Conservation (phyloP, 73 alveolate genomes). For the Paramecium pentaurelia region DNA sequence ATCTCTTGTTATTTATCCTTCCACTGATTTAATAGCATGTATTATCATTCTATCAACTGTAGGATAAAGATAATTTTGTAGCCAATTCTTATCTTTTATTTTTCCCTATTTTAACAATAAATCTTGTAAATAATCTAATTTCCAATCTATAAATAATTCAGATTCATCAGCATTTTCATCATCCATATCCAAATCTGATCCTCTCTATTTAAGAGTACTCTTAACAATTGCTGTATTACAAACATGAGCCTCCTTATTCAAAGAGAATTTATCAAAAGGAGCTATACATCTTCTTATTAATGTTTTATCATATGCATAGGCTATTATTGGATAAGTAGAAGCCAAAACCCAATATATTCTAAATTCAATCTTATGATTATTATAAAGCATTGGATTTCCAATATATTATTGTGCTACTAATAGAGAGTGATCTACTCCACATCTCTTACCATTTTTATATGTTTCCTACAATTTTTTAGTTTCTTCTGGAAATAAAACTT, state of each 20-base stretch:
- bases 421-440: neutral
- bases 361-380: slow-evolving; percentile 36
- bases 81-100: slow-evolving; percentile 37
- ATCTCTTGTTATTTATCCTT: slow-evolving; percentile 13
- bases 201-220: neutral
- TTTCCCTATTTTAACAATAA: neutral
- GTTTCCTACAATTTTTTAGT: neutral
- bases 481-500: slow-evolving; percentile 17
- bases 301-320: slow-evolving; percentile 46
- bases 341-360: slow-evolving; percentile 57
- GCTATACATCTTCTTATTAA: slow-evolving; percentile 46
- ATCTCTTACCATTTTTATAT: slow-evolving; percentile 37
- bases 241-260: slow-evolving; percentile 31
- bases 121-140: slow-evolving; percentile 42
- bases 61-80: slow-evolving; percentile 50
- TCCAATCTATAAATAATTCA: slow-evolving; percentile 44
- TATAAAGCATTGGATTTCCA: slow-evolving; percentile 36
- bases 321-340: slow-evolving; percentile 44
- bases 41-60: slow-evolving; percentile 46
- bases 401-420: slow-evolving; percentile 40
- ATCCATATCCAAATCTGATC: neutral
- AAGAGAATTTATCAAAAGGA: slow-evolving; percentile 31
- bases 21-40: slow-evolving; percentile 20
- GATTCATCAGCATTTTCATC: slow-evolving; percentile 35
- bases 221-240: slow-evolving; percentile 57